Evolutionary conservation across 495 filamentous ascomycete species (phyloP), one percentile per base, ranked within the genome.

Genomic region (Neurospora sublineolata): DNA sequence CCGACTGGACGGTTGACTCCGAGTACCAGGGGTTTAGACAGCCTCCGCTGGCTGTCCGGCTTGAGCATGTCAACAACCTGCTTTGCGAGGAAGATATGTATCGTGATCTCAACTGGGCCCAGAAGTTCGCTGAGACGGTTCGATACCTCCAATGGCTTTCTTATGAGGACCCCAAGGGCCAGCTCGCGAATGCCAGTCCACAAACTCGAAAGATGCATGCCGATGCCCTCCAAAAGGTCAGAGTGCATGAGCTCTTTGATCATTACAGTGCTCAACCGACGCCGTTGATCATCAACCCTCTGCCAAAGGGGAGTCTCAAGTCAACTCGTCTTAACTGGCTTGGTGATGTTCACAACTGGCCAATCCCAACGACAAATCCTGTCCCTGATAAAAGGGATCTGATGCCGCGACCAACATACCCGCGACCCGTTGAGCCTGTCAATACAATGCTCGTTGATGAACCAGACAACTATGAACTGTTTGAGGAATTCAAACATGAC

Each of bases 11-110:
- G 6, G 12, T 44, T 1, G 68, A 72, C 42, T 80, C 77, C 4
- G 60, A 41, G 60, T 80, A 77, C 68, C 70, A 60, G 58, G 75
- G 71, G 16, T 40, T 11, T 3, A 71, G 37, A 11, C 77, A 77
- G 36, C 78, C 75, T 5, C 78, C 77, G 3, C 67, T 81, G 33
- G 76, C 68, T 18, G 36, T 71, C 12, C 75, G 74, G 10, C 75
- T 82, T 27, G 20, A 75, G 41, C 75, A 71, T 23, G 67, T 77
- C 27, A 41, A 73, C 60, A 78, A 76, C 68, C 81, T 81, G 44
- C 76, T 82, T 16, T 69, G 72, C 71, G 77, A 81, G 20, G 75
- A 79, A 37, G 76, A 81, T 40, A 69, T 77, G 67, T 76, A 79
- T 72, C 79, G 79, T 18, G 75, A 71, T 40, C 36, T 74, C 12